Conservation (phyloP, 1,284 basidiomycete species). For the Clitocybe nebularis region DNA sequence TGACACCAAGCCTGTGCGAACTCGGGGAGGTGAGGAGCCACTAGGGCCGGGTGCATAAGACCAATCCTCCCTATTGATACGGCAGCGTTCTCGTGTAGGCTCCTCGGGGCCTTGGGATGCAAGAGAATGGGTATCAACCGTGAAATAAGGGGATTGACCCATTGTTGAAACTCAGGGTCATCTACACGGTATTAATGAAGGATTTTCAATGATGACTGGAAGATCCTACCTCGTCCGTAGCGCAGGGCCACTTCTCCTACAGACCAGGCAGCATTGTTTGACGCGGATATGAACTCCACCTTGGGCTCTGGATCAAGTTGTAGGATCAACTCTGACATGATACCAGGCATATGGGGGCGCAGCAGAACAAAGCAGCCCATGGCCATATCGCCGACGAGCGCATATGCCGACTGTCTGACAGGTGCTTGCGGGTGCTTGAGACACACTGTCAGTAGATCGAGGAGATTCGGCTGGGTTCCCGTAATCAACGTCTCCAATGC, state of each 20-base stretch:
- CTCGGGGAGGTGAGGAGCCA: constrained; percentile 86
- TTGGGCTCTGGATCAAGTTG: constrained; percentile 92
- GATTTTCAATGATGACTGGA: too few species aligned
- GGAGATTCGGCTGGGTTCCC: constrained; percentile 68
- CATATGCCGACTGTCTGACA: constrained; percentile 95
- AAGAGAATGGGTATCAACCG: constrained; percentile 91
- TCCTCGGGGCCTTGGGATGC: constrained; percentile 89
- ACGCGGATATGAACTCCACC: constrained; percentile 91
- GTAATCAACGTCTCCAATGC: constrained; percentile 71
- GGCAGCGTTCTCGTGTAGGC: constrained; percentile 95
- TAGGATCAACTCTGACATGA: constrained; percentile 87
- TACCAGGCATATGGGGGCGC: constrained; percentile 77
- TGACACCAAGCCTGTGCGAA: constrained; percentile 98
- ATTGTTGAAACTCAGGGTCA: constrained; percentile 83
- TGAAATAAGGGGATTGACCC: constrained; percentile 83
- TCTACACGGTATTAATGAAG: constrained; percentile 35
- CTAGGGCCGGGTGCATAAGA: constrained; percentile 83
- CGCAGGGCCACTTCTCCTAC: constrained; percentile 95
- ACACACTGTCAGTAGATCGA: constrained; percentile 79
- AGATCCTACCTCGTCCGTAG: constrained; percentile 65
- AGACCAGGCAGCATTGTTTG: constrained; percentile 99
- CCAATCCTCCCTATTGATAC: constrained; percentile 98
- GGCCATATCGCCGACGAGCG: constrained; percentile 95
- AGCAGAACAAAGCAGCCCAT: constrained; percentile 92
- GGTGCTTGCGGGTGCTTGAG: constrained; percentile 93